Base-by-base conservation (phyloP, 73 alveolate species). In the Durusdinium trenchii region DNA sequence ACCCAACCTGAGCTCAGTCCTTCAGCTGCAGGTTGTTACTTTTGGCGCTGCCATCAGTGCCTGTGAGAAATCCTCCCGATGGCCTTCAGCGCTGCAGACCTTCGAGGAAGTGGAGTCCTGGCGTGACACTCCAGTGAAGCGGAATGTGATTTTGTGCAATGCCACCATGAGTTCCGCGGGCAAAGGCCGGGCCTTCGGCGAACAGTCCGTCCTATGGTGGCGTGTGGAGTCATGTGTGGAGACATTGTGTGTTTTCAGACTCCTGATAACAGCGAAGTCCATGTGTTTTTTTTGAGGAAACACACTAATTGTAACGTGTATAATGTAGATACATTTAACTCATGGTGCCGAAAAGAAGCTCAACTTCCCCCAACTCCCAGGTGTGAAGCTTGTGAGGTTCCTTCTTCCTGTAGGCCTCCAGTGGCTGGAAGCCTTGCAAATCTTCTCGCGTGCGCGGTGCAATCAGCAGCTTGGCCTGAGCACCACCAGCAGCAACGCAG, bases 41-140 rank as follows among this genome's bases (percentile, higher is more conserved):
- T 81, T 9, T 26, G 47, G 91, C 35, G 91, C 91, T 1, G 50
- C 46, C 71, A 26, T 81, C 71, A 81, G 71, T 81, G 91, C 71
- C 30, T 81, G 91, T 76, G 86, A 76, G 86, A 76, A 76, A 50
- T 46, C 50, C 48, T 48, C 71, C 35, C 91, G 42, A 5, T 81
- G 71, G 71, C 64, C 7, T 28, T n/a, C 50, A 30, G 62, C 69
- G 10, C 35, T 46, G 45, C 6, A 9, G 32, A 1, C 35, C 4
- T 81, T 81, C 46, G 32, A 3, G 32, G 71, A 32, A 36, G 91
- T 30, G 3, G 91, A 81, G 4, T 81, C 30, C 12, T 4, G 32
- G 50, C 28, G 42, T 5, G 54, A 76, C 3, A 43, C 69, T 28
- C n/a, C n/a, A n/a, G n/a, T n/a, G n/a, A n/a, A n/a, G n/a, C n/a